A percentile compares a stretch with the other conserved stretches of the same genome.
These are phyloP conservation scores for Polyporus arcularius DNA, from an alignment of 768 basidiomycete genomes.

Conservation along the genomic window DNA sequence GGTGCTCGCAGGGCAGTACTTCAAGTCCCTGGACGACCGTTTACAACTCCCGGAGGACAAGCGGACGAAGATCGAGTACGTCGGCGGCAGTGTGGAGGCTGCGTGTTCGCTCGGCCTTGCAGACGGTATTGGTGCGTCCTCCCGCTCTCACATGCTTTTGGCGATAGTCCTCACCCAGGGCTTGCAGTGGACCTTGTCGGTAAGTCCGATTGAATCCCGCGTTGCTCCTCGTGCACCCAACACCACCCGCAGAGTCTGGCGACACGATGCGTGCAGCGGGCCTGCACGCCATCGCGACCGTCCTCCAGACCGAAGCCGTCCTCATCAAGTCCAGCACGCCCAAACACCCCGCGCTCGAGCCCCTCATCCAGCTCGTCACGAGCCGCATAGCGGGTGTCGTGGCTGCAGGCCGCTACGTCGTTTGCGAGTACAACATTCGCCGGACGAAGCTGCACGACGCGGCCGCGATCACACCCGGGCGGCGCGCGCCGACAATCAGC, in stretches of 20 bases:
- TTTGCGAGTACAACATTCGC: conserved; percentile 91
- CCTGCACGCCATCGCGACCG: conserved; percentile 86
- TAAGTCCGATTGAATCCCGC: conserved; percentile 37
- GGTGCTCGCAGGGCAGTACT: conserved; percentile 80
- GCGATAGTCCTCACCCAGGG: not conserved
- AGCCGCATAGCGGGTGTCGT: conserved; percentile 91
- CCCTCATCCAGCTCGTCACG: conserved; percentile 78
- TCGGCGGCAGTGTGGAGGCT: conserved; percentile 97
- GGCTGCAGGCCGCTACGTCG: conserved; percentile 82
- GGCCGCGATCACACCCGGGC: conserved; percentile 78
- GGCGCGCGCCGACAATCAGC: conserved; percentile 85
- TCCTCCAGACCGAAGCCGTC: conserved; percentile 87
- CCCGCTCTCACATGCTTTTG: not conserved
- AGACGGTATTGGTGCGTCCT: conserved; percentile 85
- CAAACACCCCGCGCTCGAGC: conserved; percentile 61
- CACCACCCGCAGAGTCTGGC: conserved; percentile 73
- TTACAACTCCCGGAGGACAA: conserved; percentile 52
- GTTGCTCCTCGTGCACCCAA: not conserved
- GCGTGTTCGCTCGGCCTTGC: conserved; percentile 96
- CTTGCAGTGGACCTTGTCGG: conserved; percentile 89
- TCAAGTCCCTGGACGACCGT: conserved; percentile 61
- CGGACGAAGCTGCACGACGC: conserved; percentile 64
- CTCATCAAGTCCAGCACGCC: conserved; percentile 78
- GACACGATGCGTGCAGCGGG: conserved; percentile 99
- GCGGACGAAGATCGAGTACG: conserved; percentile 87